Conservation (phyloP, 352 stramenopile genomes). For the Phytophthora idaei region DNA sequence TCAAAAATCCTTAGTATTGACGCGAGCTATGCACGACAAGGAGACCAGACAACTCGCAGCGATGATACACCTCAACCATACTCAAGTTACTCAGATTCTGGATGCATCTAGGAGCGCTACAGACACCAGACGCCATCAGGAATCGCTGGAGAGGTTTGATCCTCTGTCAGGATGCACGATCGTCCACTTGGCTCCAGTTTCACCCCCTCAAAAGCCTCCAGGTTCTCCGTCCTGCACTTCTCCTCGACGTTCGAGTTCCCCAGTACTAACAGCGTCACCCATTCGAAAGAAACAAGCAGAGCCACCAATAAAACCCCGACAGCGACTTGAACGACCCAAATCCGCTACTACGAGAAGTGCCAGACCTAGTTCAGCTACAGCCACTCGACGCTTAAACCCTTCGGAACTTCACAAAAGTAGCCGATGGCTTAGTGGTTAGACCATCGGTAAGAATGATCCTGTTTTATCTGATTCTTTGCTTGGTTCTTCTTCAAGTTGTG, state of each 20-base stretch:
- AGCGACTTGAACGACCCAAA: slow-evolving; percentile 18
- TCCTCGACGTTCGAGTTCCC: slow-evolving; percentile 18
- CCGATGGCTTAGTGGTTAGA: slow-evolving; percentile 14
- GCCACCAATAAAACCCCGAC: slow-evolving; percentile 1
- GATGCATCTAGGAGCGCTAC: slow-evolving; percentile 21
- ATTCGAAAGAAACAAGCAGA: background rate
- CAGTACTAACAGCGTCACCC: slow-evolving; percentile 3
- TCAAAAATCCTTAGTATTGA: slow-evolving; percentile 54
- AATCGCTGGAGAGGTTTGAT: slow-evolving; percentile 47
- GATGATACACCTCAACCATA: slow-evolving; percentile 45
- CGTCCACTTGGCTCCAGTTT: slow-evolving; percentile 24
- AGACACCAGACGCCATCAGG: slow-evolving; percentile 5
- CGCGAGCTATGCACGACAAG: slow-evolving; percentile 70
- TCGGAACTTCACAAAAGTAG: background rate
- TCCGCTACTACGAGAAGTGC: slow-evolving; percentile 14
- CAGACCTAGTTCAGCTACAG: slow-evolving; percentile 1
- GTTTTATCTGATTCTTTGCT: slow-evolving; percentile 11
- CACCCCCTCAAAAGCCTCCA: slow-evolving; percentile 27
- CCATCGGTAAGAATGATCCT: slow-evolving; percentile 24
- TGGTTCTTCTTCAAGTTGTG: slow-evolving; percentile 16
- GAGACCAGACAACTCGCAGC: slow-evolving; percentile 66
- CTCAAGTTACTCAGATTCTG: slow-evolving; percentile 47
- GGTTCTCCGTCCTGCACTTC: slow-evolving; percentile 15
- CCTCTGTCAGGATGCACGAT: slow-evolving; percentile 45
- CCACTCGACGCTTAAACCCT: background rate